Percentiles rank a stretch among this genome's conserved stretches.
Conservation (phyloP, 176 grass and related monocot genomes). For the Raddia guianensis region DNA sequence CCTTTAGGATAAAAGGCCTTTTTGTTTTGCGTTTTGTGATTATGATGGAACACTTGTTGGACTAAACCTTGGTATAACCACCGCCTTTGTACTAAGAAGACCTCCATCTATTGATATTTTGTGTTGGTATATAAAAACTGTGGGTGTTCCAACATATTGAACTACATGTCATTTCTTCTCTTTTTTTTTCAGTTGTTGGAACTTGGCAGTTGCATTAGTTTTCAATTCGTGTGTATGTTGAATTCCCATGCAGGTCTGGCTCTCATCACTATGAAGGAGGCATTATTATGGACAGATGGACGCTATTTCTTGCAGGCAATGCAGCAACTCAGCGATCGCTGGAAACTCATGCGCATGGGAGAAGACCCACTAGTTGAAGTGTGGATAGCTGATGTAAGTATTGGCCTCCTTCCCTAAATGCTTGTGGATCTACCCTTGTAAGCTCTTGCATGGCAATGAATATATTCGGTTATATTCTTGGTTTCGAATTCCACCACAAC, state of each 20-base stretch:
- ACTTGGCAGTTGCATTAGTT: not conserved
- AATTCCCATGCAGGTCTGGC: conserved; percentile 69
- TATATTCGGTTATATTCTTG: not conserved
- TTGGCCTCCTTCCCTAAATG: not conserved
- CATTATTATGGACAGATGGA: conserved; percentile 95
- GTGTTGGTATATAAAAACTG: not conserved
- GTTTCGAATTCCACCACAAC: conserved; percentile 29
- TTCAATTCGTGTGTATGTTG: conserved; percentile 11
- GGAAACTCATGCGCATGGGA: conserved; percentile 96
- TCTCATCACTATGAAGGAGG: conserved; percentile 88
- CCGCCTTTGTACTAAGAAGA: not conserved
- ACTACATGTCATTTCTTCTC: conserved; percentile 2
- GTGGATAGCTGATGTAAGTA: conserved; percentile 81
- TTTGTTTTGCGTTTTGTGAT: not conserved
- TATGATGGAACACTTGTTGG: not conserved
- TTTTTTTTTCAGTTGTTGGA: not conserved
- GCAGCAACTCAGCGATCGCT: conserved; percentile 66
- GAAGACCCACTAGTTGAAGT: conserved; percentile 82
- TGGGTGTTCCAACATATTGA: not conserved
- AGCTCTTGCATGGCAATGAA: not conserved
- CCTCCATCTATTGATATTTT: not conserved
- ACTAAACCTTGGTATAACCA: not conserved
- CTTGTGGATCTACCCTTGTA: not conserved
- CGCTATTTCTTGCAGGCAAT: conserved; percentile 95
- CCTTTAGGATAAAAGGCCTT: not conserved